These are phyloP conservation scores for Cordyceps farinosa DNA, from an alignment of 2,329 filamentous ascomycete genomes.

Conservation along the genomic window DNA sequence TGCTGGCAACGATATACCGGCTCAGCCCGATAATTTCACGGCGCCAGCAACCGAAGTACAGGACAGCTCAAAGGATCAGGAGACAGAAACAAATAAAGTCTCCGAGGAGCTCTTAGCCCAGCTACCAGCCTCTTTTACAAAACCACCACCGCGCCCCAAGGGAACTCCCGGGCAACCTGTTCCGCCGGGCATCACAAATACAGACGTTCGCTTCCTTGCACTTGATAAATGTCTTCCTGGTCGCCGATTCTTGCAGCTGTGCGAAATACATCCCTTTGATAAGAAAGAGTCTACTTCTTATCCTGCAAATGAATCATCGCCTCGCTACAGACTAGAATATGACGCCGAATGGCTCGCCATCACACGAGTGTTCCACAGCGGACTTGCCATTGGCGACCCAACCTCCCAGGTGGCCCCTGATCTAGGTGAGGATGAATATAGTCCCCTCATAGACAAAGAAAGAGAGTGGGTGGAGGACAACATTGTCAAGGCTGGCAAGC, in stretches of 20 bases:
- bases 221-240: slow-evolving; percentile 85
- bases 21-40: slow-evolving; percentile 23
- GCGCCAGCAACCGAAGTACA: background rate
- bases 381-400: slow-evolving; percentile 61
- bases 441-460: slow-evolving; percentile 63
- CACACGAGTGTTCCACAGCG: slow-evolving; percentile 70
- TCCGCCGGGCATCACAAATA: slow-evolving; percentile 72
- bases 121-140: slow-evolving; percentile 71
- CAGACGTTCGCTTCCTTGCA: slow-evolving; percentile 76
- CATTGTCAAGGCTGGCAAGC: slow-evolving; percentile 57
- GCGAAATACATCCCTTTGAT: slow-evolving; percentile 55
- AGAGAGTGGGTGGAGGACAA: slow-evolving; percentile 78
- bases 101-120: slow-evolving; percentile 65
- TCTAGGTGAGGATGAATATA: slow-evolving; percentile 66
- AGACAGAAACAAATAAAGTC: slow-evolving; percentile 36
- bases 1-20: slow-evolving; percentile 17
- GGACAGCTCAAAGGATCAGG: slow-evolving; percentile 5
- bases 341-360: slow-evolving; percentile 97
- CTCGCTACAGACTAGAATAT: slow-evolving; percentile 65
- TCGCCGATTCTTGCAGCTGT: slow-evolving; percentile 77
- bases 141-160: slow-evolving; percentile 33
- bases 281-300: slow-evolving; percentile 24
- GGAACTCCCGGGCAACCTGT: slow-evolving; percentile 57
- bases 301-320: slow-evolving; percentile 21
- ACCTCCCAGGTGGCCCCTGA: slow-evolving; percentile 52